phyloP scores from a whole-genome alignment of 768 basidiomycete species.

The Saitozyma sp. region DNA sequence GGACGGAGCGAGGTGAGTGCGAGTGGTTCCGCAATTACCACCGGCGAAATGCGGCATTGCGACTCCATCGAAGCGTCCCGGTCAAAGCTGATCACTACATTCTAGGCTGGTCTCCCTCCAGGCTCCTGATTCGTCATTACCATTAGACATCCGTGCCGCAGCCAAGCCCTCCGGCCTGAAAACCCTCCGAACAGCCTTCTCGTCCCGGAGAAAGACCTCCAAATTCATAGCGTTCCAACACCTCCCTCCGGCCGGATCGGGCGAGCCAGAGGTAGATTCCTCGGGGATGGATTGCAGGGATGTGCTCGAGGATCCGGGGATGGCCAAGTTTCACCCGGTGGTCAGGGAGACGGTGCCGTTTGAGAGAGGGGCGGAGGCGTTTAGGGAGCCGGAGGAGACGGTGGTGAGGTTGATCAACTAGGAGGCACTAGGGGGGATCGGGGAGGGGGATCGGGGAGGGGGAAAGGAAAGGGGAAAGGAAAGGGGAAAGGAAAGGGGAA shows the following conservation, averaged over 20 bases:
- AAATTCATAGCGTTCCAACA: slow-evolving; percentile 42
- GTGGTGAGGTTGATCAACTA: too few species aligned
- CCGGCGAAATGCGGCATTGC: not conserved
- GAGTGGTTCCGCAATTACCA: not conserved
- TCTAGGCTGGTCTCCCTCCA: slow-evolving; percentile 10
- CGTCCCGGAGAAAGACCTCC: slow-evolving; percentile 35
- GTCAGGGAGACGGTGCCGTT: slow-evolving; percentile 33
- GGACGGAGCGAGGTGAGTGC: slow-evolving; percentile 51
- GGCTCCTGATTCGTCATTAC: slow-evolving; percentile 1
- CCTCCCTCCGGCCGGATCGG: slow-evolving; percentile 37
- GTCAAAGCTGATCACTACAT: slow-evolving; percentile 38
- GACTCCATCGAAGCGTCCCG: slow-evolving; percentile 31
- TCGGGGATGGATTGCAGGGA: slow-evolving; percentile 47
- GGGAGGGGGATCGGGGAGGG: too few species aligned
- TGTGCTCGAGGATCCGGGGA: slow-evolving; percentile 44
- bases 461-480: too few species aligned
- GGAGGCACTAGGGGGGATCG: too few species aligned
- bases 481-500: too few species aligned
- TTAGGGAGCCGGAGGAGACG: slow-evolving; percentile 12
- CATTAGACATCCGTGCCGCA: slow-evolving; percentile 8
- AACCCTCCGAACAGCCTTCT: slow-evolving; percentile 44
- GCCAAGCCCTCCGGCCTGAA: slow-evolving; percentile 32
- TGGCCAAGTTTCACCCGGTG: slow-evolving; percentile 36
- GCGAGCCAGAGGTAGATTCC: slow-evolving; percentile 47
- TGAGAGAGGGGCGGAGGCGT: slow-evolving; percentile 45